Evolutionary conservation across 305 asterid species (phyloP), one percentile per base, ranked within the genome.

Genomic region (Euphrasia arctica): DNA sequence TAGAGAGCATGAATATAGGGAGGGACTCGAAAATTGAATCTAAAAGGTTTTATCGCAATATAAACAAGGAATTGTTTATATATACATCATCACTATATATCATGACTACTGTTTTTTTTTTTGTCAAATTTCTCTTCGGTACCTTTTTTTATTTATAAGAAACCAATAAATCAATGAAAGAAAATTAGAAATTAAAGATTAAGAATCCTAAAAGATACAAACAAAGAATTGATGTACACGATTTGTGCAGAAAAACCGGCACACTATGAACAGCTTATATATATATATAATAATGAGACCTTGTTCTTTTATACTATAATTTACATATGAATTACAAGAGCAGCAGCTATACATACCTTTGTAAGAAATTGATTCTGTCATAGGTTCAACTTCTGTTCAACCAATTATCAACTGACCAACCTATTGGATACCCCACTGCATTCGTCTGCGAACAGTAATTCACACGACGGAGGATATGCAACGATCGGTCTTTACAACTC

Each of bases 331-430:
- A 60, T 54, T 72, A 74, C 77, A 70, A 73, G 68, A 54, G 66
- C 63, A 73, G 68, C 74, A 79, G 73, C 66, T 31, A 67, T 51
- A 50, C 65, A 67, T 51, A 50, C 65, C 70, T 54, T 29, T 68
- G 65, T 11, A 70, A 70, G 47, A 65, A 32, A 54, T 34, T 29
- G 59, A 61, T 55, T 68, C 69, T 66, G 73, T 52, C 68, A 64
- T 28, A 66, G 98, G 95, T 83, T 87, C 79, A 91, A 91, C 95
- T 89, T 91, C 39, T 77, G 95, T 91, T 89, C 78, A 87, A 89
- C 98, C 98, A 72, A 72, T 75, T 78, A 77, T 68, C 78, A 22
- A 45, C 67, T 74, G 62, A 41, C 54, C 70, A 66, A 65, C 56
- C 56, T 42, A 63, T 68, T 12, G 10, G 59, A 54, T 47, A 74